Percentiles rank a stretch among this genome's conserved stretches.
Conservation (phyloP, 2,329 filamentous ascomycete species). For the Cytospora schulzeri region DNA sequence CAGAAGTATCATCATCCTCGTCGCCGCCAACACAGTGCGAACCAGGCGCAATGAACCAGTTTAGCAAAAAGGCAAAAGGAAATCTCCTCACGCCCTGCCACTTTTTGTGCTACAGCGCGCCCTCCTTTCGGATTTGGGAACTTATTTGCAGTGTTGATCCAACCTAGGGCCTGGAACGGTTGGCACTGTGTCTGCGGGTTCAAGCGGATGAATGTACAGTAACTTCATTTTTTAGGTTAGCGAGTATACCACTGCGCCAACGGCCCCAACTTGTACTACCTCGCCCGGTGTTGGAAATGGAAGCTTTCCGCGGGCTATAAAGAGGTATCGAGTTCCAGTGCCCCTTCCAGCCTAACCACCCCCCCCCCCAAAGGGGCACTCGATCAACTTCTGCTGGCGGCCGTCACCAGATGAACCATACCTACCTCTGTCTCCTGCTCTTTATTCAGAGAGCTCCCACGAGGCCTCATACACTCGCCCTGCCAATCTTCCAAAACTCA, state of each 20-base stretch:
- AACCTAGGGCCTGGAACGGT: slow-evolving; percentile 32
- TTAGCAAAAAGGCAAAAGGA: slow-evolving; percentile 51
- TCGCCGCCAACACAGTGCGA: slow-evolving; percentile 11
- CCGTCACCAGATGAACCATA: not conserved
- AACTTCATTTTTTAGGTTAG: slow-evolving; percentile 3
- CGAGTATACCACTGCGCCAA: slow-evolving; percentile 13
- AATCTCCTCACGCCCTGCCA: slow-evolving; percentile 32
- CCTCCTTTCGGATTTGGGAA: slow-evolving; percentile 15
- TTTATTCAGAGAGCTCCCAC: not conserved
- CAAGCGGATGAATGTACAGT: slow-evolving; percentile 11
- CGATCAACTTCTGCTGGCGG: not conserved
- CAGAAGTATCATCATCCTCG: not conserved
- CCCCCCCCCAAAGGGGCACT: not conserved
- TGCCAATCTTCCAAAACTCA: not conserved
- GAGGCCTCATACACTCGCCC: not conserved
- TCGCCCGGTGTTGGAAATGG: not conserved
- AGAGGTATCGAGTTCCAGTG: not conserved
- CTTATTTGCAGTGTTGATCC: slow-evolving; percentile 19
- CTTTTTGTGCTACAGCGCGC: slow-evolving; percentile 17
- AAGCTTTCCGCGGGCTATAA: slow-evolving; percentile 2
- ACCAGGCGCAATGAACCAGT: not conserved
- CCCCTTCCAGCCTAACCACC: not conserved
- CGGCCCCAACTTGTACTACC: slow-evolving; percentile 11
- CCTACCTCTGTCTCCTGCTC: not conserved
- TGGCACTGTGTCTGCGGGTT: slow-evolving; percentile 22